Evolutionary conservation across 2,329 filamentous ascomycete genomes (phyloP), one percentile per base, ranked within the genome.

Genomic region (Ophiosphaerella korrae): DNA sequence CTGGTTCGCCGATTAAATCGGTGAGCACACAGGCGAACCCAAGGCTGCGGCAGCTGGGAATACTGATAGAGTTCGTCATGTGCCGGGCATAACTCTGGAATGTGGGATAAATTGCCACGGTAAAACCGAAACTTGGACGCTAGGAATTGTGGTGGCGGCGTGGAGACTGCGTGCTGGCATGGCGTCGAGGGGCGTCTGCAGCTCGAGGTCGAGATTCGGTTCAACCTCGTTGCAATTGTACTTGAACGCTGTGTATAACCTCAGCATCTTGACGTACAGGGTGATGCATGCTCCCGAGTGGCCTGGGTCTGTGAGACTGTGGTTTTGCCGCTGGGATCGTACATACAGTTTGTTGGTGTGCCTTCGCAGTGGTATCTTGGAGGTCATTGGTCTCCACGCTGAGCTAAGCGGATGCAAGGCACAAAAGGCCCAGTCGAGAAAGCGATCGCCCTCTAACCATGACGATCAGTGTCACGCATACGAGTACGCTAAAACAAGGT

Each of bases 391-490:
- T 26, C 34, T 31, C 31, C 7, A 31, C 40, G 29, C 33, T 35
- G 41, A 47, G 39, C 39, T 44, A 41, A 32, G 39, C 42, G 33
- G 41, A 45, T 43, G 52, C 45, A 53, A 56, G 47, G 45, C 45
- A 49, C 47, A 37, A 41, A 39, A 32, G 38, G 26, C 39, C 48
- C 48, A 48, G 41, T 52, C 13, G 39, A 44, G 18, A 23, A 35
- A 23, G 40, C 34, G 39, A 48, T 42, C 50, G 23, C 31, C 41
- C 34, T 37, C 35, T 33, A 47, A 37, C 50, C 45, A 45, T 49
- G 49, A 49, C 43, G 46, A 58, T 48, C 38, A 46, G 40, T 43
- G 48, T 41, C 40, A 46, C 35, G 47, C 47, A 57, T 52, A 40
- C 32, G 47, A 44, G 54, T 52, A 40, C 47, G 46, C 57, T 60